These are phyloP conservation scores for Globisporangium spiculum DNA, from an alignment of 352 stramenopile genomes.

Conservation along the genomic window DNA sequence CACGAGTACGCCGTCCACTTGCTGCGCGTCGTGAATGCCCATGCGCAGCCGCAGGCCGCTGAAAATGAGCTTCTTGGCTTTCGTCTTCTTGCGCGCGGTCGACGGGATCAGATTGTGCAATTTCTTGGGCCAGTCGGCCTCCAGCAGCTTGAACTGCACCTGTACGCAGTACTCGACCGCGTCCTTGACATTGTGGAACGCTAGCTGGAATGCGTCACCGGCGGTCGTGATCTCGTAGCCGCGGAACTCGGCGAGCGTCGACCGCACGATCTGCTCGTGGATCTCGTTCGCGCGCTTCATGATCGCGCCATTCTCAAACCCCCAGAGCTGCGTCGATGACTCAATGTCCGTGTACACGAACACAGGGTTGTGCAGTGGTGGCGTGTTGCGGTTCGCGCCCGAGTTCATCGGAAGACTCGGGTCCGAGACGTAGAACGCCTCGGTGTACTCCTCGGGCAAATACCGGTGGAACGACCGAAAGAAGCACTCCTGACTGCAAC, in stretches of 20 bases:
- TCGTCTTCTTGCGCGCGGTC: conserved; percentile 33
- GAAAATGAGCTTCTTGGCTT: conserved; percentile 45
- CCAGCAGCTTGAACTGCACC: conserved; percentile 46
- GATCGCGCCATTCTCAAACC: conserved; percentile 27
- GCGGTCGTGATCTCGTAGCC: conserved; percentile 64
- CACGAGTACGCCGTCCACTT: conserved; percentile 45
- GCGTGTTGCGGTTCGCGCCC: conserved; percentile 8
- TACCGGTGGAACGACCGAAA: conserved; percentile 33
- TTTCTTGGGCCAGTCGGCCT: conserved; percentile 37
- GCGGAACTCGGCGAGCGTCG: conserved; percentile 31
- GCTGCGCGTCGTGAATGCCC: conserved; percentile 49
- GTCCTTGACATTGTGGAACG: conserved; percentile 51
- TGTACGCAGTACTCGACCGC: conserved; percentile 56
- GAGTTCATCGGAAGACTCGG: conserved; percentile 28
- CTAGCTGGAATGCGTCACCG: conserved; percentile 59
- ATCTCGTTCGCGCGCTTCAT: conserved; percentile 51
- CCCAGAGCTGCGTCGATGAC: conserved; percentile 50
- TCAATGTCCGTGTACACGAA: conserved; percentile 75
- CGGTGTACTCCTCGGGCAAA: conserved; percentile 43
- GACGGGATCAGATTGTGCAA: conserved; percentile 37
- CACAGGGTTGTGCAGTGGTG: conserved; percentile 40
- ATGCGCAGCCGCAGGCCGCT: conserved; percentile 52
- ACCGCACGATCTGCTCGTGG: conserved; percentile 50
- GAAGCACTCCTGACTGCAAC: conserved; percentile 49
- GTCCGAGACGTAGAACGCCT: conserved; percentile 44